Evolutionary conservation across 106 monocot genomes (phyloP).

Genomic region (Dactylorhiza incarnata): DNA sequence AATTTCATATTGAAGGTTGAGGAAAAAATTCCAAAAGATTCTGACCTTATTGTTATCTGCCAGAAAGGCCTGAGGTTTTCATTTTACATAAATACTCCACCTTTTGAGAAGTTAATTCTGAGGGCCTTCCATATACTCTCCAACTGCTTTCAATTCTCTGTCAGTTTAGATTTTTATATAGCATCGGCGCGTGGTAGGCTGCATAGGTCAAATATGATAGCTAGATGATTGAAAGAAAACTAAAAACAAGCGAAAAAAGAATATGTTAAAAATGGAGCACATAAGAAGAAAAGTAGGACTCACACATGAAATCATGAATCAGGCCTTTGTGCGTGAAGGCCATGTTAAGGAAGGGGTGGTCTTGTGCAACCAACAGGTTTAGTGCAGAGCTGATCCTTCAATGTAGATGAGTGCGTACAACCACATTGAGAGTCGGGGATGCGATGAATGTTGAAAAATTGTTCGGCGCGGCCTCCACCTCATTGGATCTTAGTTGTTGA

Average conservation of each 20-base stretch:
- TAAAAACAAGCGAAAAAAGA: background rate
- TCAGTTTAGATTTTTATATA: background rate
- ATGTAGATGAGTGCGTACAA: too few relatives aligned
- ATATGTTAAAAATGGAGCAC: background rate
- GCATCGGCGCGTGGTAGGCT: background rate
- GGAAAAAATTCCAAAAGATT: constrained; percentile 76
- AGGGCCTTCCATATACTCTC: background rate
- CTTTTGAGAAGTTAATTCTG: background rate
- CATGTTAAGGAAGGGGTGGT: too few relatives aligned
- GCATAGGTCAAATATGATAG: background rate
- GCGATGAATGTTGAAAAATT: too few relatives aligned
- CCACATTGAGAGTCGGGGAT: too few relatives aligned
- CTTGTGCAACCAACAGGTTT: too few relatives aligned
- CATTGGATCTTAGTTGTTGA: too few relatives aligned
- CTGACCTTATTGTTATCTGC: constrained; percentile 75
- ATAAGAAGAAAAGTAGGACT: background rate
- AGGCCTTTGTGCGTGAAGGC: too few relatives aligned
- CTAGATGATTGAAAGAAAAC: background rate
- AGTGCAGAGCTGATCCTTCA: too few relatives aligned
- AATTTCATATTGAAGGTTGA: constrained; percentile 71
- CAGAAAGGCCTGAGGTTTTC: constrained; percentile 82
- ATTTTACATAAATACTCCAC: background rate
- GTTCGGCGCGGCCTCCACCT: too few relatives aligned
- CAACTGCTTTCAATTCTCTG: too few relatives aligned
- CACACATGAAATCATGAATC: background rate